These are phyloP conservation scores for Bruguiera parviflora DNA, from an alignment of 345 rosid species.

Conservation along the genomic window DNA sequence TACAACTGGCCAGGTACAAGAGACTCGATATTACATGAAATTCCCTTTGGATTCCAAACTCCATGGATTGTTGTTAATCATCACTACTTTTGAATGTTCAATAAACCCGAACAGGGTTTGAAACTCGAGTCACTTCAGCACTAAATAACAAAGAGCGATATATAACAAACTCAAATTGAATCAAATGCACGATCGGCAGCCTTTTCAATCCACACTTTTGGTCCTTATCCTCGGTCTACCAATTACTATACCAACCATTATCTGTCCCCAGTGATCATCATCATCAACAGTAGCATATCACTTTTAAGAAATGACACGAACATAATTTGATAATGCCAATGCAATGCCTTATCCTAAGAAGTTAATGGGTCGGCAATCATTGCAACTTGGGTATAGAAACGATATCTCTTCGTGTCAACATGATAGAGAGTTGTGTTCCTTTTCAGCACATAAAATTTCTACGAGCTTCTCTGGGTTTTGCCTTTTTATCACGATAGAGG, in stretches of 20 bases:
- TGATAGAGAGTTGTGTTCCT: neutral
- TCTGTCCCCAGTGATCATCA: conserved; percentile 9
- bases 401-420: neutral
- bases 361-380: no score
- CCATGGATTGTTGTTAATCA: neutral
- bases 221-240: conserved; percentile 7
- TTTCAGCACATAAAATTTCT: neutral
- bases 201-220: neutral
- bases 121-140: neutral
- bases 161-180: no score
- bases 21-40: neutral
- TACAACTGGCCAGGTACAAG: no score
- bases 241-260: neutral
- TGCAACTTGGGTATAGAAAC: no score
- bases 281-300: conserved; percentile 1
- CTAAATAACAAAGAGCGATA: no score
- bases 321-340: no score
- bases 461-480: neutral
- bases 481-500: no score
- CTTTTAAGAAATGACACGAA: no score
- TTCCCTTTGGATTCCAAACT: neutral
- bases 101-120: neutral
- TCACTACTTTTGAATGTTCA: neutral
- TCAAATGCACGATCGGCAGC: neutral
- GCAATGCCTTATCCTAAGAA: no score